Evolutionary conservation across 345 rosid genomes (phyloP).

Genomic region (Gynandropsis gynandra): DNA sequence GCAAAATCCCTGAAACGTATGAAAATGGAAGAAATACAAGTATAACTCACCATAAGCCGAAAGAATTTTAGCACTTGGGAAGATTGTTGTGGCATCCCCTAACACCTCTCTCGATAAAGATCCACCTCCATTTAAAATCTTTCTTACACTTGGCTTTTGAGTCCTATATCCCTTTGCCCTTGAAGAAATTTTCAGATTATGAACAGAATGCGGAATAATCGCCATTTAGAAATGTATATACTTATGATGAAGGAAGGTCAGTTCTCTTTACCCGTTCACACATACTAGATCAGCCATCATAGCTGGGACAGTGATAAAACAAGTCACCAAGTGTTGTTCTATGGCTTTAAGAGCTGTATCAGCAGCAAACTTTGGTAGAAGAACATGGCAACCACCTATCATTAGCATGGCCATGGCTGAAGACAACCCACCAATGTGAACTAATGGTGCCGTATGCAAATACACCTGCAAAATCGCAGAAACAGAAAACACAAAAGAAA

Average conservation of each 20-base stretch:
- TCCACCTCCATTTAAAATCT: slow-evolving; percentile 85
- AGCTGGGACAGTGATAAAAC: slow-evolving; percentile 73
- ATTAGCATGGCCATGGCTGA: slow-evolving; percentile 85
- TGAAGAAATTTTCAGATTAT: neutral
- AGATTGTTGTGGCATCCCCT: slow-evolving; percentile 35
- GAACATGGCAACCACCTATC: slow-evolving; percentile 76
- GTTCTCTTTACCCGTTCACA: slow-evolving; percentile 37
- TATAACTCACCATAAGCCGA: slow-evolving; percentile 67
- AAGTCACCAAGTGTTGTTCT: slow-evolving; percentile 54
- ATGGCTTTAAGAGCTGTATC: slow-evolving; percentile 43
- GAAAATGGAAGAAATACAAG: neutral
- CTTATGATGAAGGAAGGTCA: neutral
- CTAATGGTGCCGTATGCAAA: slow-evolving; percentile 69
- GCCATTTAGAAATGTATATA: neutral
- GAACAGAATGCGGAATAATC: neutral
- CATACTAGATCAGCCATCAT: slow-evolving; percentile 63
- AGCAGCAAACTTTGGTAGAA: slow-evolving; percentile 72
- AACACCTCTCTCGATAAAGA: slow-evolving; percentile 47
- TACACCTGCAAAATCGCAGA: slow-evolving; percentile 50
- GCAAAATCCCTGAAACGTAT: neutral
- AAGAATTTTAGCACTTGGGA: slow-evolving; percentile 58
- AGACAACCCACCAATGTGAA: slow-evolving; percentile 87
- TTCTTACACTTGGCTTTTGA: slow-evolving; percentile 39
- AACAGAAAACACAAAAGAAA: slow-evolving; percentile 3
- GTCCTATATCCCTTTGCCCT: slow-evolving; percentile 43